Conservation (phyloP, 1,284 basidiomycete genomes). For the Golubevia sp. region DNA sequence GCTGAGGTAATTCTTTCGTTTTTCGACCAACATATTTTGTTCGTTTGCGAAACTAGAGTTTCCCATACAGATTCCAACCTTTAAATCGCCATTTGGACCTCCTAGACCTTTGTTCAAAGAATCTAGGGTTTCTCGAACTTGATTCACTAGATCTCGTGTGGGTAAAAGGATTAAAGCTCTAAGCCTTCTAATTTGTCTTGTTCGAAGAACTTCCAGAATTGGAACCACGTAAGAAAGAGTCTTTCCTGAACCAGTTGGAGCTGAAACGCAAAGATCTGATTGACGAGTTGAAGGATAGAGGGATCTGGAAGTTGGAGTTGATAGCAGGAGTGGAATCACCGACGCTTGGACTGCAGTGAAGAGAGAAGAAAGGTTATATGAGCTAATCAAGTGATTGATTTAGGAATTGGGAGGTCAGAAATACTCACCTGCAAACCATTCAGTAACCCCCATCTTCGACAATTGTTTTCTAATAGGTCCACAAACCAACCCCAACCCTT, state of each 20-base stretch:
- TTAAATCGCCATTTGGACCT: too few relatives aligned
- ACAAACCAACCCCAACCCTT: not conserved
- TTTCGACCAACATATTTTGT: slow-evolving; percentile 73
- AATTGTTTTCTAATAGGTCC: slow-evolving; percentile 4
- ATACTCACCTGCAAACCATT: slow-evolving; percentile 47
- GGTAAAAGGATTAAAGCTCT: slow-evolving; percentile 92
- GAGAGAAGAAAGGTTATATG: too few relatives aligned
- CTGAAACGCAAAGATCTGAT: slow-evolving; percentile 90
- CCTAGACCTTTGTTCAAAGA: too few relatives aligned
- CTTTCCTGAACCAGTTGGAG: slow-evolving; percentile 96
- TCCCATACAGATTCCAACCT: slow-evolving; percentile 80
- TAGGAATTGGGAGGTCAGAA: not conserved
- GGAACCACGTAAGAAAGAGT: slow-evolving; percentile 92
- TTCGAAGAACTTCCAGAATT: slow-evolving; percentile 77
- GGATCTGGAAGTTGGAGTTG: slow-evolving; percentile 63
- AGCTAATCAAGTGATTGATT: not conserved
- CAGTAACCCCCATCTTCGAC: slow-evolving; percentile 29
- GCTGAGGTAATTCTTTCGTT: too few relatives aligned
- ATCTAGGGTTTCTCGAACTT: slow-evolving; percentile 93
- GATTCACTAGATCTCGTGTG: slow-evolving; percentile 89
- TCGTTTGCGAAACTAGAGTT: slow-evolving; percentile 84
- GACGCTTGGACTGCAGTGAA: slow-evolving; percentile 74
- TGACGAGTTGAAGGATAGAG: slow-evolving; percentile 75
- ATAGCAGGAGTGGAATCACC: slow-evolving; percentile 77
- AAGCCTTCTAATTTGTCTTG: slow-evolving; percentile 77